phyloP scores from a whole-genome alignment of 2,329 filamentous ascomycete species.

The Passalora sequoiae region DNA sequence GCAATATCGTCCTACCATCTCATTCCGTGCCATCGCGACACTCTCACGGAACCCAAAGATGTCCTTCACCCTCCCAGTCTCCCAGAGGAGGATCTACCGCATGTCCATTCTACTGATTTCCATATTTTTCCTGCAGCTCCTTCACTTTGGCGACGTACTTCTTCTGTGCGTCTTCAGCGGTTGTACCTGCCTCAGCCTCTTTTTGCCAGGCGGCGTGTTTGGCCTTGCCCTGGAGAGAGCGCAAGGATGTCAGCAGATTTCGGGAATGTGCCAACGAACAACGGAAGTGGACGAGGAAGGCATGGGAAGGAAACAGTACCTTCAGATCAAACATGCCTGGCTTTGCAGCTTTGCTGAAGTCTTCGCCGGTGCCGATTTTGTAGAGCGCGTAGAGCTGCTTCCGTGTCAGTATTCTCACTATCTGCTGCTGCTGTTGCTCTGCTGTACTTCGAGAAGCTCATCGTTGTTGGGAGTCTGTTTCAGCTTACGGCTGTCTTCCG shows the following conservation, averaged over 20 bases:
- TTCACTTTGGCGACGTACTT: slow-evolving; percentile 71
- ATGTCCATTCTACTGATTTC: slow-evolving; percentile 34
- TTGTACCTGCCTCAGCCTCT: slow-evolving; percentile 58
- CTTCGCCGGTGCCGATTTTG: slow-evolving; percentile 5
- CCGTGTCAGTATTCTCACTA: not conserved
- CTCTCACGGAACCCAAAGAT: too few species aligned
- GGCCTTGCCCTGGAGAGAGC: slow-evolving; percentile 64
- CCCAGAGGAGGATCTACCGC: too few species aligned
- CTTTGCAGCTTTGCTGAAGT: slow-evolving; percentile 1
- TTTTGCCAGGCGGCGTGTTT: slow-evolving; percentile 77
- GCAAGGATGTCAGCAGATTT: too few species aligned
- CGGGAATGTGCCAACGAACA: too few species aligned
- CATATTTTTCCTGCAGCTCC: slow-evolving; percentile 63
- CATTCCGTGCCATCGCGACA: too few species aligned
- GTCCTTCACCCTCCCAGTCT: too few species aligned
- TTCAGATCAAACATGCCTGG: slow-evolving; percentile 5
- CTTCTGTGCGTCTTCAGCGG: slow-evolving; percentile 64
- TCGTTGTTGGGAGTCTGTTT: slow-evolving; percentile 3
- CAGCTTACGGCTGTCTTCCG: slow-evolving; percentile 3
- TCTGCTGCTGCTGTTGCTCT: not conserved
- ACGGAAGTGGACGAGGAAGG: not conserved
- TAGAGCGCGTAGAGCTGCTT: slow-evolving; percentile 6
- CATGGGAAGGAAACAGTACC: not conserved
- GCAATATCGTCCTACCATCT: too few species aligned
- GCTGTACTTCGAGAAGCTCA: slow-evolving; percentile 2